A percentile compares a stretch with the other conserved stretches of the same genome.
Conservation (phyloP, 2,329 filamentous ascomycete genomes). For the Karstenula rhodostoma region DNA sequence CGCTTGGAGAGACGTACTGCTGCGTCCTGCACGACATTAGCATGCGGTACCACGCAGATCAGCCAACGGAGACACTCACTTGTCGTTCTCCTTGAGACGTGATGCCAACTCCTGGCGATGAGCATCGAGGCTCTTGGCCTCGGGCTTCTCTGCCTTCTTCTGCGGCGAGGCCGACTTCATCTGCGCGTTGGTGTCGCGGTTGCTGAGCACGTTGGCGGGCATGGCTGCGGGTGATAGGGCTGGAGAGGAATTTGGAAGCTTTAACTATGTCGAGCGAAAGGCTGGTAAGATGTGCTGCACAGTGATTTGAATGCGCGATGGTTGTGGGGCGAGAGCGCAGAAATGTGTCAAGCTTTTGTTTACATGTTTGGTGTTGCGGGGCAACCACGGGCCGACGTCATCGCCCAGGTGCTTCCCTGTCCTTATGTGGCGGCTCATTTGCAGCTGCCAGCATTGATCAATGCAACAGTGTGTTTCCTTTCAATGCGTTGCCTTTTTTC, state of each 20-base stretch:
- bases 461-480: background rate
- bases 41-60: background rate
- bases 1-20: constrained; percentile 82
- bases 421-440: background rate
- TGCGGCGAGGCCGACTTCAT: constrained; percentile 37
- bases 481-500: too few relatives aligned
- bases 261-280: constrained; percentile 7
- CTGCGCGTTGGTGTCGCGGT: constrained; percentile 71
- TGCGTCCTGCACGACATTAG: constrained; percentile 52
- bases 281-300: constrained; percentile 7
- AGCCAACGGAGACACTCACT: constrained; percentile 58
- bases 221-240: constrained; percentile 50
- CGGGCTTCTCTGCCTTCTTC: constrained; percentile 51
- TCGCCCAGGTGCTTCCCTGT: constrained; percentile 3
- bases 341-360: constrained; percentile 7
- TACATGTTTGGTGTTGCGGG: constrained; percentile 13
- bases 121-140: constrained; percentile 69
- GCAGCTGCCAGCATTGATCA: background rate
- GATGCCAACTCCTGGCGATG: constrained; percentile 78
- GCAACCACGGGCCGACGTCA: constrained; percentile 10
- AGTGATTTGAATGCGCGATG: constrained; percentile 4
- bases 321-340: constrained; percentile 11
- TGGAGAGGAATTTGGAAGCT: constrained; percentile 3
- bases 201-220: constrained; percentile 68
- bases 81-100: constrained; percentile 69